A percentile compares a stretch with the other conserved stretches of the same genome.
Evolutionary conservation across 208 protist species (phyloP).

Genomic region (Wallacemonas rigidus): DNA sequence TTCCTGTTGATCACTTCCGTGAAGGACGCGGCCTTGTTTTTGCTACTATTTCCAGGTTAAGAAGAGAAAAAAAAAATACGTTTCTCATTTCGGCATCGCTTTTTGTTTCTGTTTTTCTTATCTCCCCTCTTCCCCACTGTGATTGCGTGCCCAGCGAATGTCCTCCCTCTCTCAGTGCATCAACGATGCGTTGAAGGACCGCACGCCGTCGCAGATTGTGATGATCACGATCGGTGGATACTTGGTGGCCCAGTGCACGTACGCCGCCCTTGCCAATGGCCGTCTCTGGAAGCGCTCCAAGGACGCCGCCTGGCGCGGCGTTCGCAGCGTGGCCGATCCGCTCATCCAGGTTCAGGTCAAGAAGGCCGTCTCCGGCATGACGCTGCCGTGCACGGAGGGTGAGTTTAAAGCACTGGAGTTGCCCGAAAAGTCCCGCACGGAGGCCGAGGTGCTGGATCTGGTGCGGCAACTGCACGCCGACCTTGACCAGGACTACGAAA

Average conservation of each 20-base stretch:
- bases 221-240: slow-evolving; percentile 47
- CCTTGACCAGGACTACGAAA: slow-evolving; percentile 72
- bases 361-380: slow-evolving; percentile 38
- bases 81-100: background rate
- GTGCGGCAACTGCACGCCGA: slow-evolving; percentile 54
- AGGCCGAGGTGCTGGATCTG: slow-evolving; percentile 67
- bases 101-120: slow-evolving; percentile 10
- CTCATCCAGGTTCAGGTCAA: slow-evolving; percentile 60
- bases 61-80: too few species aligned
- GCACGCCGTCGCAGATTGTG: slow-evolving; percentile 58
- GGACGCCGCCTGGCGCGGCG: slow-evolving; percentile 48
- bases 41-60: too few species aligned
- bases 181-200: slow-evolving; percentile 55
- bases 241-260: slow-evolving; percentile 36
- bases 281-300: slow-evolving; percentile 56
- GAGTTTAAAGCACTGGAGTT: slow-evolving; percentile 72
- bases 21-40: too few species aligned
- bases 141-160: slow-evolving; percentile 14
- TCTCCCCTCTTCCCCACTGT: slow-evolving; percentile 5
- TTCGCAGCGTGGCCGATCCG: slow-evolving; percentile 55
- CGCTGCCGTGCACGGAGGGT: slow-evolving; percentile 67
- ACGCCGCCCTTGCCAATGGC: slow-evolving; percentile 51
- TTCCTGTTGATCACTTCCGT: too few species aligned
- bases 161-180: slow-evolving; percentile 56
- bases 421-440: slow-evolving; percentile 45